A percentile compares a stretch with the other conserved stretches of the same genome.
Conservation (phyloP, 2,329 filamentous ascomycete genomes). For the Verticillium albo-atrum region DNA sequence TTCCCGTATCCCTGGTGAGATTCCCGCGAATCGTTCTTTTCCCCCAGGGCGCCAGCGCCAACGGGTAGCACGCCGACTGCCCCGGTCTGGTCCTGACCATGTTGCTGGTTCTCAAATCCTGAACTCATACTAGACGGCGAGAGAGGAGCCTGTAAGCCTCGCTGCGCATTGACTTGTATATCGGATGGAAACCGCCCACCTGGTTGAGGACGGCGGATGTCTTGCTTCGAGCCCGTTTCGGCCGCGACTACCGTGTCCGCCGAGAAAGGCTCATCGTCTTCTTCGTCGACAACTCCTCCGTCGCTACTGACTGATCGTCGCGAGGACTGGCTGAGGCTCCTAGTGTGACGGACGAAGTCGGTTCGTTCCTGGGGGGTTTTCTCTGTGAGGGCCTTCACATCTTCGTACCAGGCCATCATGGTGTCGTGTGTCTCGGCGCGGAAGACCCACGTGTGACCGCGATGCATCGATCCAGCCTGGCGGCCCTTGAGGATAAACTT, state of each 20-base stretch:
- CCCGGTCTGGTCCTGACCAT: slow-evolving; percentile 41
- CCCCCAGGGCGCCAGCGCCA: background rate
- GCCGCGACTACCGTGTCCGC: slow-evolving; percentile 49
- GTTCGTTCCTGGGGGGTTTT: slow-evolving; percentile 83
- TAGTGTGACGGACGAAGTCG: slow-evolving; percentile 80
- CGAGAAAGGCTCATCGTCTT: slow-evolving; percentile 61
- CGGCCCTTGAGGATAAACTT: slow-evolving; percentile 98
- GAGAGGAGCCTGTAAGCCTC: slow-evolving; percentile 74
- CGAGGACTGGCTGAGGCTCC: slow-evolving; percentile 68
- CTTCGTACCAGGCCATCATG: slow-evolving; percentile 95
- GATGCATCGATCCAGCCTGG: slow-evolving; percentile 89
- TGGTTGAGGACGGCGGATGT: slow-evolving; percentile 71
- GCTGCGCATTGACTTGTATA: slow-evolving; percentile 72
- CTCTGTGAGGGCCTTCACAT: slow-evolving; percentile 85
- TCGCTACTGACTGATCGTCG: slow-evolving; percentile 66
- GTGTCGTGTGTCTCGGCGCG: slow-evolving; percentile 76
- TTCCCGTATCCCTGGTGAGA: slow-evolving; percentile 37
- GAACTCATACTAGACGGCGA: slow-evolving; percentile 82
- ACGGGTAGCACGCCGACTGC: background rate
- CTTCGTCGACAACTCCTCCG: slow-evolving; percentile 72
- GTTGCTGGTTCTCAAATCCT: slow-evolving; percentile 43
- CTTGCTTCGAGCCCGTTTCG: slow-evolving; percentile 43
- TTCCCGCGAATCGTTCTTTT: background rate
- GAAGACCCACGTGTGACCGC: slow-evolving; percentile 70
- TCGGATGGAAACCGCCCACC: slow-evolving; percentile 97